These are phyloP conservation scores for Aspergillus sp. DNA, from an alignment of 2,329 filamentous ascomycete species.

Conservation along the genomic window DNA sequence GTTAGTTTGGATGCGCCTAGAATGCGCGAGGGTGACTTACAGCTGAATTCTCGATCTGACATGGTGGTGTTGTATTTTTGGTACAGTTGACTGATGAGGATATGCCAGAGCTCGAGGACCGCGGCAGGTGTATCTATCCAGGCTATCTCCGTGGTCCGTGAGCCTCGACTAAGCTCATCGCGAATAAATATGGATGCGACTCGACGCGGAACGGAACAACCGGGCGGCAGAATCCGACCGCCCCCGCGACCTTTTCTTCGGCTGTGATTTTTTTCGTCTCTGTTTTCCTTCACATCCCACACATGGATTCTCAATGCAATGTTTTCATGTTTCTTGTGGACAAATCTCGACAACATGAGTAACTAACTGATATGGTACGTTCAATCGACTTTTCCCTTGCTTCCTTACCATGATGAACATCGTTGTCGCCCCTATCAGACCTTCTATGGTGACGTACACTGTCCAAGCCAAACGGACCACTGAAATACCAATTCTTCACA, in stretches of 20 bases:
- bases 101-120: neutral
- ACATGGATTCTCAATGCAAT: conserved; percentile 12
- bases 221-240: conserved; percentile 29
- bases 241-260: conserved; percentile 21
- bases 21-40: conserved; percentile 32
- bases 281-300: conserved; percentile 18
- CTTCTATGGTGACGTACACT: conserved; percentile 59
- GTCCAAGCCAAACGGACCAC: conserved; percentile 63
- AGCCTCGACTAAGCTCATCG: conserved; percentile 1
- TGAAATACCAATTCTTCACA: conserved; percentile 37
- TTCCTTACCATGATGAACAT: conserved; percentile 54
- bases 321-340: neutral
- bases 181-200: conserved; percentile 18
- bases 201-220: conserved; percentile 20
- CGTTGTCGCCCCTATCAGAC: conserved; percentile 66
- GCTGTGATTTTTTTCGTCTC: conserved; percentile 24
- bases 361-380: conserved; percentile 29
- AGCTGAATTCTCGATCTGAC: conserved; percentile 57
- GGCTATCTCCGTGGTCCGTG: neutral
- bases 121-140: neutral
- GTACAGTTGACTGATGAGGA: neutral
- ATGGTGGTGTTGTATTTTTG: conserved; percentile 32
- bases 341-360: neutral
- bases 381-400: conserved; percentile 11
- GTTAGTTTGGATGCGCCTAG: conserved; percentile 23